phyloP scores from a whole-genome alignment of 441 rosid species.

The Euphorbia schlechtendalii region DNA sequence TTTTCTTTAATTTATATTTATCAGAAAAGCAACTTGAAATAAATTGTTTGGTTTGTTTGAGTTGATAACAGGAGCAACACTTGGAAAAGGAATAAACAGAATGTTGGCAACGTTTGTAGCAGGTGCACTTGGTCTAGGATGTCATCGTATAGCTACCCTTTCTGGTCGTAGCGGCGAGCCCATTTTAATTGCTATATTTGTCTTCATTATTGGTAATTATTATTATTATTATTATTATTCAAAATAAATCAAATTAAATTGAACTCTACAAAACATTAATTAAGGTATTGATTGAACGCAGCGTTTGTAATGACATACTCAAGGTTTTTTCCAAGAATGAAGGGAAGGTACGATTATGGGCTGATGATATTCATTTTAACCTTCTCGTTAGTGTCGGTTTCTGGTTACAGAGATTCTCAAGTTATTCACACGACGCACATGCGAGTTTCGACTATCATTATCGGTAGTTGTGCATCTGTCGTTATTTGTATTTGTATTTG shows the following conservation, averaged over 20 bases:
- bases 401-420: slow-evolving; percentile 53
- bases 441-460: slow-evolving; percentile 50
- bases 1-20: too few species aligned
- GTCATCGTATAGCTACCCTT: slow-evolving; percentile 45
- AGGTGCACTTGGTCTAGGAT: slow-evolving; percentile 60
- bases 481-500: slow-evolving; percentile 44
- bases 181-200: slow-evolving; percentile 43
- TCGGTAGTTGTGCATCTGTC: slow-evolving; percentile 47
- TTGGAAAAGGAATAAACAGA: slow-evolving; percentile 63
- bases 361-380: slow-evolving; percentile 54
- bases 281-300: slow-evolving; percentile 23
- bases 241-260: too few species aligned
- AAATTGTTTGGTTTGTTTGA: too few species aligned
- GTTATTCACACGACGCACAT: slow-evolving; percentile 35
- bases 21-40: too few species aligned
- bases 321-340: slow-evolving; percentile 59
- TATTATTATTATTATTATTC: too few species aligned
- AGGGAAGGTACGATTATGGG: slow-evolving; percentile 68
- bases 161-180: slow-evolving; percentile 59
- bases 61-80: slow-evolving; percentile 52
- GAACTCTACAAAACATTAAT: too few species aligned
- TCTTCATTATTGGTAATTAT: slow-evolving; percentile 51
- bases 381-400: slow-evolving; percentile 51
- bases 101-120: slow-evolving; percentile 56
- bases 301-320: slow-evolving; percentile 52